Conservation (phyloP, 2,329 filamentous ascomycete genomes). For the Phyllosticta citriasiana region DNA sequence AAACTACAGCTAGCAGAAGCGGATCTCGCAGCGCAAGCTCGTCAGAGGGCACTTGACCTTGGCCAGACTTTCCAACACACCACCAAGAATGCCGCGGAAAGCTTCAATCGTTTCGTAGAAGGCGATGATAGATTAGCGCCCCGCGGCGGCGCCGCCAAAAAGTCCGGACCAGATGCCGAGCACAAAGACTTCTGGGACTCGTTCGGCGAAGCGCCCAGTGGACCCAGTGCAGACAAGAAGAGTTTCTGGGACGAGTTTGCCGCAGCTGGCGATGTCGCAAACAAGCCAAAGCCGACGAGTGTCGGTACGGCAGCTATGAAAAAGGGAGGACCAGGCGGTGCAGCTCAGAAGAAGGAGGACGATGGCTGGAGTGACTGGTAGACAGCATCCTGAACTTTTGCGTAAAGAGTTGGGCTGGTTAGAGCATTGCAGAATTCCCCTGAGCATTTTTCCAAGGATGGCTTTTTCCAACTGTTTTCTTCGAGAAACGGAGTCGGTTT, state of each 20-base stretch:
- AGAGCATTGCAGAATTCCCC: neutral
- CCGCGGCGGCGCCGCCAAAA: slow-evolving; percentile 12
- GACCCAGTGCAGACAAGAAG: slow-evolving; percentile 41
- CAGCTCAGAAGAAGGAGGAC: slow-evolving; percentile 39
- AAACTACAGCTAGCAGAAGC: slow-evolving; percentile 59
- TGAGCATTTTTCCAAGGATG: neutral
- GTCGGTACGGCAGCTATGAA: slow-evolving; percentile 58
- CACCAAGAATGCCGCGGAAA: slow-evolving; percentile 64
- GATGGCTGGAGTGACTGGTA: slow-evolving; percentile 49
- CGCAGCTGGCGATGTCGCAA: slow-evolving; percentile 19
- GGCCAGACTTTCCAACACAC: slow-evolving; percentile 55
- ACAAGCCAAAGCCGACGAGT: slow-evolving; percentile 34
- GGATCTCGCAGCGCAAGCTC: slow-evolving; percentile 46
- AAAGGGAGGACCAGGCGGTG: slow-evolving; percentile 27
- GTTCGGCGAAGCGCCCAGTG: slow-evolving; percentile 58
- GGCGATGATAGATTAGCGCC: slow-evolving; percentile 39
- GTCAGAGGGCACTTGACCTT: slow-evolving; percentile 45
- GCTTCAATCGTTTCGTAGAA: slow-evolving; percentile 81
- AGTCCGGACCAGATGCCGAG: slow-evolving; percentile 19
- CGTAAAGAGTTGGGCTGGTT: neutral
- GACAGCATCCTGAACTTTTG: neutral
- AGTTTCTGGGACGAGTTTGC: slow-evolving; percentile 43
- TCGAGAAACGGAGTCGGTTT: neutral
- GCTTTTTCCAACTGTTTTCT: neutral
- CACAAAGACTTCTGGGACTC: slow-evolving; percentile 88